A percentile compares a stretch with the other conserved stretches of the same genome.
Conservation (phyloP, 164 flowering plant genomes). For the Akebia trifoliata region DNA sequence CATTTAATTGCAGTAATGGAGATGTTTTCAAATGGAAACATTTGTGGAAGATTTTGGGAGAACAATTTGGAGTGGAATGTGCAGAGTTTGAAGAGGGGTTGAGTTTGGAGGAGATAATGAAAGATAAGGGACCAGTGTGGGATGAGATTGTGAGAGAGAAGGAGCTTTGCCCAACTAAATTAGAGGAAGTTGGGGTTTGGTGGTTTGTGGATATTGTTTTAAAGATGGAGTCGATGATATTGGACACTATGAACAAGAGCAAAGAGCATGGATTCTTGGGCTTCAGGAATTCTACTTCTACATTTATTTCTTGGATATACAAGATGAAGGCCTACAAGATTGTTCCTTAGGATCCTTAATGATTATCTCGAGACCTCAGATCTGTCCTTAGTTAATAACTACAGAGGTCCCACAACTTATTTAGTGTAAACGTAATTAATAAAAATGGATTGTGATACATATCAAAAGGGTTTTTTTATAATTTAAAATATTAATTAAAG, state of each 20-base stretch:
- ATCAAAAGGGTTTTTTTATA: too few species aligned
- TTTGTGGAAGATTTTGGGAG: conserved; percentile 64
- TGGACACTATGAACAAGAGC: conserved; percentile 68
- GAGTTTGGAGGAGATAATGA: conserved; percentile 54
- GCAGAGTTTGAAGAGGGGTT: conserved; percentile 41
- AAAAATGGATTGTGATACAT: too few species aligned
- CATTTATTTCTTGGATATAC: too few species aligned
- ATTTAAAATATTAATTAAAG: too few species aligned
- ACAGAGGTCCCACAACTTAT: too few species aligned
- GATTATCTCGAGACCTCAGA: too few species aligned
- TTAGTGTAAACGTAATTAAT: too few species aligned
- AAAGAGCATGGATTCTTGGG: too few species aligned
- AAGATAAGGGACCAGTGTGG: conserved; percentile 58
- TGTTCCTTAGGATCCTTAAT: conserved; percentile 40
- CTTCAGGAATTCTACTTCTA: conserved; percentile 56
- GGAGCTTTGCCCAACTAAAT: conserved; percentile 36
- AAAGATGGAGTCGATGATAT: conserved; percentile 27
- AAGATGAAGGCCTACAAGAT: conserved; percentile 44
- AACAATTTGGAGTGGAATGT: conserved; percentile 54
- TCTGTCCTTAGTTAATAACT: too few species aligned
- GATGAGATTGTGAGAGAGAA: conserved; percentile 68
- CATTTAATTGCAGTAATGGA: conserved; percentile 67
- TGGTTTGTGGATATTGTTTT: too few species aligned
- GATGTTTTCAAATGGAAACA: conserved; percentile 88
- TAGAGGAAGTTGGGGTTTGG: conserved; percentile 60